A percentile compares a stretch with the other conserved stretches of the same genome.
These are phyloP conservation scores for Asterochloris erici DNA, from an alignment of 139 green algal species.

Conservation along the genomic window DNA sequence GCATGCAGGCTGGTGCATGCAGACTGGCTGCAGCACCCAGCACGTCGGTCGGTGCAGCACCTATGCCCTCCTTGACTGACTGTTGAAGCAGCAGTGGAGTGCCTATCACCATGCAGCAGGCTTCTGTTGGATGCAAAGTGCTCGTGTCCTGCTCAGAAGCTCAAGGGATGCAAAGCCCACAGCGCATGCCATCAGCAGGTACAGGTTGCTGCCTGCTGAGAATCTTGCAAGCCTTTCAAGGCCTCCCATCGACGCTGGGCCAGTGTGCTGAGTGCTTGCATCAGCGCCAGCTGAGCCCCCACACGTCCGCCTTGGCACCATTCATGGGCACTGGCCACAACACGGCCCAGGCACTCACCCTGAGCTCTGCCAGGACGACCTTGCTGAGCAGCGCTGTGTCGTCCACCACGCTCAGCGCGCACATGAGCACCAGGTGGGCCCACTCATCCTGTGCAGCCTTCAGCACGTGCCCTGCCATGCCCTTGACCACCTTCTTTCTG, in stretches of 20 bases:
- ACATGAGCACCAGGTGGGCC: constrained; percentile 67
- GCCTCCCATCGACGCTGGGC: neutral
- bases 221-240: neutral
- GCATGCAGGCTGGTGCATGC: neutral
- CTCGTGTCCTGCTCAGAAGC: no score
- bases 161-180: neutral
- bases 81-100: neutral
- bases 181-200: neutral
- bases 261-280: neutral
- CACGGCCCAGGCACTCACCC: constrained; percentile 22
- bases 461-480: constrained; percentile 54
- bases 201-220: neutral
- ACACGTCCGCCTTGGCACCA: neutral
- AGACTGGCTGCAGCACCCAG: neutral
- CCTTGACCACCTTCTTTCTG: constrained; percentile 5
- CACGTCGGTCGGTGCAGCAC: neutral
- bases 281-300: no score
- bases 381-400: constrained; percentile 83
- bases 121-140: no score
- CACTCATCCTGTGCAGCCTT: constrained; percentile 77
- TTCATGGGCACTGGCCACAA: neutral
- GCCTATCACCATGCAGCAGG: neutral
- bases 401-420: constrained; percentile 67
- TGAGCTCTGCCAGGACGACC: constrained; percentile 64
- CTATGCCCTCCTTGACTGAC: neutral